phyloP scores from a whole-genome alignment of 164 flowering plant species.

The Santalum album region DNA sequence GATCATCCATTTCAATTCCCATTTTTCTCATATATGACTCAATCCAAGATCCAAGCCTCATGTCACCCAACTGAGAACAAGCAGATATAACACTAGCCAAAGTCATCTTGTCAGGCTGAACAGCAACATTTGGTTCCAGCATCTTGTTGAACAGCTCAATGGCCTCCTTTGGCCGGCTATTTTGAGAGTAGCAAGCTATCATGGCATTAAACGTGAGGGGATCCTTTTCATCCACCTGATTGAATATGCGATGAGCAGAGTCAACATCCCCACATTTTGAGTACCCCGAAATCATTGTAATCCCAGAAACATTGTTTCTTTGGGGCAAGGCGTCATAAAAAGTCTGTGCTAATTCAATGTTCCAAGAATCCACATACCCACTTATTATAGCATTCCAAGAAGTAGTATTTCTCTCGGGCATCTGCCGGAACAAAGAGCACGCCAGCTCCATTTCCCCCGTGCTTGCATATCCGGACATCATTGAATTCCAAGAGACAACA shows the following conservation, averaged over 20 bases:
- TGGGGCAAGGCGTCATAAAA: not conserved
- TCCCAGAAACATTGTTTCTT: constrained; percentile 1
- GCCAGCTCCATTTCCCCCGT: not conserved
- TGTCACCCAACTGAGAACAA: constrained; percentile 2
- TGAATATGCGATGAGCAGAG: not conserved
- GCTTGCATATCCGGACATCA: not conserved
- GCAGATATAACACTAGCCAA: constrained; percentile 1
- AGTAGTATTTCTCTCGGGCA: not conserved
- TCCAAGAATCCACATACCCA: not conserved
- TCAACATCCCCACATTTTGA: not conserved
- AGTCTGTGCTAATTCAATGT: not conserved
- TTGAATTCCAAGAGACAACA: constrained; percentile 3
- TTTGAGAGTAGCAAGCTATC: constrained; percentile 1
- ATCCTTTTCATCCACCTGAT: not conserved
- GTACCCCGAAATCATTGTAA: constrained; percentile 4
- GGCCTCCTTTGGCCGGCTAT: constrained; percentile 2
- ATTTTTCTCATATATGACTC: not conserved
- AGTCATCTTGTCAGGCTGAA: not conserved
- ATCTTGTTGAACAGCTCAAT: not conserved
- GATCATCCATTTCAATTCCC: constrained; percentile 2
- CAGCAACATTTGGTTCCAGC: not conserved
- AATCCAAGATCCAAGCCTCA: not conserved
- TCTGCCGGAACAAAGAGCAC: not conserved
- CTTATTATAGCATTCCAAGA: not conserved
- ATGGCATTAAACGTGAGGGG: not conserved